Evolutionary conservation across 2,329 filamentous ascomycete species (phyloP).

Genomic region (Botryotinia globosa): DNA sequence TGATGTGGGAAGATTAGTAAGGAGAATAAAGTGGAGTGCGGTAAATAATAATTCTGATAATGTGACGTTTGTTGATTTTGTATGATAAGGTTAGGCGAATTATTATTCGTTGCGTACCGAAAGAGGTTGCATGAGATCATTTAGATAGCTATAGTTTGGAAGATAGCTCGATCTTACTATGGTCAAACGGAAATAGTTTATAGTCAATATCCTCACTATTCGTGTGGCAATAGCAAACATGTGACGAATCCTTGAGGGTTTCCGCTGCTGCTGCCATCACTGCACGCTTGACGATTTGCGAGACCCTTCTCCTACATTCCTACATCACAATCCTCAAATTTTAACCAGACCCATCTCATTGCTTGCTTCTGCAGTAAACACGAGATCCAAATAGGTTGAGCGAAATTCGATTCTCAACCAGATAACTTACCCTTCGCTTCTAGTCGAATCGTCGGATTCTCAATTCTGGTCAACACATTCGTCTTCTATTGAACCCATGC

Average conservation of each 20-base stretch:
- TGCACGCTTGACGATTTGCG: background rate
- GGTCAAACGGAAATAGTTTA: background rate
- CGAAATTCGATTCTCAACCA: background rate
- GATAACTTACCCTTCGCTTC: background rate
- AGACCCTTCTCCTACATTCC: background rate
- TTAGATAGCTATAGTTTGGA: background rate
- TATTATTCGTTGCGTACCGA: background rate
- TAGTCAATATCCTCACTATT: background rate
- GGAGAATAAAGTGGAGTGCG: background rate
- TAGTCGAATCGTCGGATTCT: background rate
- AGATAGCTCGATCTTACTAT: background rate
- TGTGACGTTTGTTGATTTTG: background rate
- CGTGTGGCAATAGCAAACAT: background rate
- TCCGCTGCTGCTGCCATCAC: background rate
- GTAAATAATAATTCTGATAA: background rate
- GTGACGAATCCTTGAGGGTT: background rate
- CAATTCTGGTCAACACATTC: background rate
- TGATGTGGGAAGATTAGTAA: background rate
- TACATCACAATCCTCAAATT: background rate
- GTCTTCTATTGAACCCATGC: rapidly evolving
- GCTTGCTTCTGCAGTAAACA: background rate
- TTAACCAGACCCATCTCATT: background rate
- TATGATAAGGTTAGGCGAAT: background rate
- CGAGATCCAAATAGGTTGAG: background rate
- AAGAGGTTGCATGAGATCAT: background rate